Percentiles rank a stretch among this genome's conserved stretches.
These are phyloP conservation scores for Mortierella sp. DNA, from an alignment of 371 early-diverging fungal species.

Conservation along the genomic window DNA sequence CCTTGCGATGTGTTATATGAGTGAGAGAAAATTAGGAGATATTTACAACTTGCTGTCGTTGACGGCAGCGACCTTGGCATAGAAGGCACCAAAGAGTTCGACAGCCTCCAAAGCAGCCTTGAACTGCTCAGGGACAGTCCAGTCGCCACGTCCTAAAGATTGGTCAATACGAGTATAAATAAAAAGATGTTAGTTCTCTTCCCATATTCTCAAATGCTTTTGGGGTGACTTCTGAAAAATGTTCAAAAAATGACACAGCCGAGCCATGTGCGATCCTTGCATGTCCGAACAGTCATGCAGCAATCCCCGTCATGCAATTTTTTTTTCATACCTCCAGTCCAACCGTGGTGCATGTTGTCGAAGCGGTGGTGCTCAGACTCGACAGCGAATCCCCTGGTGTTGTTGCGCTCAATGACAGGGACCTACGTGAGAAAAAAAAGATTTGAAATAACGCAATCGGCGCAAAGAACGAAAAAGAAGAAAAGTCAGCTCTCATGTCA, in stretches of 20 bases:
- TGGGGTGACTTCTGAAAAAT: background rate
- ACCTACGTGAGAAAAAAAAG: slow-evolving; percentile 16
- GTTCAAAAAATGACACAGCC: background rate
- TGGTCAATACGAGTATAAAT: background rate
- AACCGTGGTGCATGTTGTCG: slow-evolving; percentile 59
- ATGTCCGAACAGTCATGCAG: background rate
- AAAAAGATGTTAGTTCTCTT: background rate
- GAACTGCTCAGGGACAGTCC: slow-evolving; percentile 34
- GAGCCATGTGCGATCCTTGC: background rate
- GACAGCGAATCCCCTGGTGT: slow-evolving; percentile 39
- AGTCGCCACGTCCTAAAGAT: slow-evolving; percentile 52
- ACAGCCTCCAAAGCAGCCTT: slow-evolving; percentile 44
- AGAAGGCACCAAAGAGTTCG: slow-evolving; percentile 42
- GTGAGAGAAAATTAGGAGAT: slow-evolving; percentile 10
- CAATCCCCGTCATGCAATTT: background rate
- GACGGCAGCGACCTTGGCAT: slow-evolving; percentile 37
- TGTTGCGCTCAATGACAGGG: slow-evolving; percentile 31
- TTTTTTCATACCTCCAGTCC: slow-evolving; percentile 58
- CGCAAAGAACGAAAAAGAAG: background rate
- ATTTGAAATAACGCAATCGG: background rate
- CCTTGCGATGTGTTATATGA: background rate
- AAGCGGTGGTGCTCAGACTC: slow-evolving; percentile 49
- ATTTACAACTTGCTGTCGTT: slow-evolving; percentile 43
- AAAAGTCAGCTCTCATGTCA: background rate
- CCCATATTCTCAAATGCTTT: background rate